phyloP scores from a whole-genome alignment of 2,329 filamentous ascomycete species.

The Massarina eburnea region DNA sequence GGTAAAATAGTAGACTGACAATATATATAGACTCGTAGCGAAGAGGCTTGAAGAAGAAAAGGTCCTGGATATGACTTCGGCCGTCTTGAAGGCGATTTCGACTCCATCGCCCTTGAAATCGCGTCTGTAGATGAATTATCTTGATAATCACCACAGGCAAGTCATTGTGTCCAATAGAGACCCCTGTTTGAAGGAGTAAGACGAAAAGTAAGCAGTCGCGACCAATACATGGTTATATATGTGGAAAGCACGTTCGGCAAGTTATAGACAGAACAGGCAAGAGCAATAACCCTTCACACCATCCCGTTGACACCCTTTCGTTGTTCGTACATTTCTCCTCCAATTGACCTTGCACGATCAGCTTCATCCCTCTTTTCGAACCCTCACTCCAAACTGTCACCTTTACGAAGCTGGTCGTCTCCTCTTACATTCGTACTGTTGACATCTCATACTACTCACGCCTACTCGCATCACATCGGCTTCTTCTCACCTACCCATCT shows the following conservation, averaged over 20 bases:
- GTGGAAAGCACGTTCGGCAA: neutral
- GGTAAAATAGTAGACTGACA: constrained; percentile 3
- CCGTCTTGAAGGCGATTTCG: constrained; percentile 34
- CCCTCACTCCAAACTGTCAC: neutral
- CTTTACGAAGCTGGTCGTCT: constrained; percentile 14
- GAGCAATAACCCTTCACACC: neutral
- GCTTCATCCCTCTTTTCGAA: neutral
- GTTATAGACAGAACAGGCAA: neutral
- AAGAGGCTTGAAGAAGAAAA: constrained; percentile 47
- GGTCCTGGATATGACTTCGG: constrained; percentile 43
- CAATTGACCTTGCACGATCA: neutral
- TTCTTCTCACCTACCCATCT: neutral
- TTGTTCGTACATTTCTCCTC: neutral
- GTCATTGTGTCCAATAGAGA: neutral
- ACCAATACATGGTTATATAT: no score
- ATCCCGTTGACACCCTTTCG: neutral
- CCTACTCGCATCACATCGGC: neutral
- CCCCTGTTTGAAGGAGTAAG: no score
- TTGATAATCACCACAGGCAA: neutral
- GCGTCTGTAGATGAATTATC: neutral
- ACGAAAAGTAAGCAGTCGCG: no score
- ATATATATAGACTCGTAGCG: constrained; percentile 34
- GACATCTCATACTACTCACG: neutral
- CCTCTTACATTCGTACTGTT: constrained; percentile 2
- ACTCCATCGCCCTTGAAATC: neutral